Evolutionary conservation across 139 green algal genomes (phyloP), one percentile per base, ranked within the genome.

Genomic region (Ettlia oleoabundans): DNA sequence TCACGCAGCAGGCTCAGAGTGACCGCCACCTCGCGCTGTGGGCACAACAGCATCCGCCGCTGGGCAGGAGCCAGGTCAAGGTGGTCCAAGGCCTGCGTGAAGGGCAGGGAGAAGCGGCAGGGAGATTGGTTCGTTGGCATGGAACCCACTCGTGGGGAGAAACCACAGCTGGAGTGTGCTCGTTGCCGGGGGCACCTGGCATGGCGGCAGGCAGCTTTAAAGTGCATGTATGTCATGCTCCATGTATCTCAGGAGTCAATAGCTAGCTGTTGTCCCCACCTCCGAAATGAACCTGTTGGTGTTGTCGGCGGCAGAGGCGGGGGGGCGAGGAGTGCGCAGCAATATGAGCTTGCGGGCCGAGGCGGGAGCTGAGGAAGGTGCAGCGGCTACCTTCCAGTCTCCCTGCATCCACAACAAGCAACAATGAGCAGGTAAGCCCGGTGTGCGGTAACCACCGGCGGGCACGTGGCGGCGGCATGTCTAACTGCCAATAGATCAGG

Each of bases 281-380:
- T 96, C 92, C 53, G 61, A 75, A 18, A 97, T 86, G 82, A 97
- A 97, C 2, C 35, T 91, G 66, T 97, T 97, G 1, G 93, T 97
- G 89, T 97, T 97, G 77, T 95, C 93, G 1, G 92, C 86, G 81
- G 37, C 9, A 58, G 47, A 22, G 37, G 67, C 35, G 10, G 22
- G 67, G 41, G 67, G 38, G 67, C n/a, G 64, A 18, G 37, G 67
- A 37, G 37, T 33, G 67, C 37, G n/a, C n/a, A n/a, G 67, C 67
- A 58, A 24, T 58, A 15, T 15, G 13, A 58, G 47, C 47, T 58
- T 58, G 13, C 47, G 10, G 10, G 47, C 47, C 10, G 47, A 58
- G 47, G 13, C 76, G 82, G 62, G 82, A 86, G 52, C 66, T n/a
- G 40, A 58, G 13, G 47, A 15, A 10, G 47, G 47, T 15, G 47